Evolutionary conservation across 768 basidiomycete genomes (phyloP).

Genomic region (Suillus occidentalis): DNA sequence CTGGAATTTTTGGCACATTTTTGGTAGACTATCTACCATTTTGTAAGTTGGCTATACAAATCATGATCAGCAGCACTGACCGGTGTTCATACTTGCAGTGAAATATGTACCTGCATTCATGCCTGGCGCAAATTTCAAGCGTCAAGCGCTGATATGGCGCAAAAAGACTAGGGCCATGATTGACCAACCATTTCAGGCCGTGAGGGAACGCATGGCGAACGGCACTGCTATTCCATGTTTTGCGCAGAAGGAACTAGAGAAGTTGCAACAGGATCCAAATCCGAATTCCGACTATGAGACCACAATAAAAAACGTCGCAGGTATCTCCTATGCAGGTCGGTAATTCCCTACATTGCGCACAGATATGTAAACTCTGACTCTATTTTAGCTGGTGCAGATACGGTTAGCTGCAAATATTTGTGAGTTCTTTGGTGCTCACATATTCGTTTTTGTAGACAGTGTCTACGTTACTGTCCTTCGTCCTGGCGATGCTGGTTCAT

Average conservation of each 20-base stretch:
- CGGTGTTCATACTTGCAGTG: slow-evolving; percentile 21
- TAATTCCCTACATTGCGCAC: not conserved
- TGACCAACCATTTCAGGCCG: slow-evolving; percentile 40
- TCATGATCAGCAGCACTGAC: not conserved
- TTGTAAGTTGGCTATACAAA: slow-evolving; percentile 22
- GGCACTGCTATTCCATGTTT: slow-evolving; percentile 42
- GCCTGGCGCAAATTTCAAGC: slow-evolving; percentile 50
- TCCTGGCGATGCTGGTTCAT: slow-evolving; percentile 54
- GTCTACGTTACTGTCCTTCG: slow-evolving; percentile 47
- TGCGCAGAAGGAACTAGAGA: slow-evolving; percentile 41
- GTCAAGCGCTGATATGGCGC: slow-evolving; percentile 44
- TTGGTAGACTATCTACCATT: slow-evolving; percentile 39
- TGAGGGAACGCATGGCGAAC: slow-evolving; percentile 44
- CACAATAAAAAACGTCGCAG: slow-evolving; percentile 50
- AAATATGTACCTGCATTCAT: slow-evolving; percentile 51
- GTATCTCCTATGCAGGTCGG: slow-evolving; percentile 48
- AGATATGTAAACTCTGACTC: slow-evolving; percentile 9
- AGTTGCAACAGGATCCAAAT: slow-evolving; percentile 24
- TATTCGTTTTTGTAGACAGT: slow-evolving; percentile 40
- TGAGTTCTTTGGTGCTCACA: slow-evolving; percentile 26
- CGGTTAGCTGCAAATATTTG: slow-evolving; percentile 19
- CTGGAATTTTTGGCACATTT: slow-evolving; percentile 44
- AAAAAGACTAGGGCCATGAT: slow-evolving; percentile 30
- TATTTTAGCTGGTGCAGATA: slow-evolving; percentile 26
- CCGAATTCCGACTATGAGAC: slow-evolving; percentile 39